Evolutionary conservation across 208 protist species (phyloP).

Genomic region (Leishmania major): DNA sequence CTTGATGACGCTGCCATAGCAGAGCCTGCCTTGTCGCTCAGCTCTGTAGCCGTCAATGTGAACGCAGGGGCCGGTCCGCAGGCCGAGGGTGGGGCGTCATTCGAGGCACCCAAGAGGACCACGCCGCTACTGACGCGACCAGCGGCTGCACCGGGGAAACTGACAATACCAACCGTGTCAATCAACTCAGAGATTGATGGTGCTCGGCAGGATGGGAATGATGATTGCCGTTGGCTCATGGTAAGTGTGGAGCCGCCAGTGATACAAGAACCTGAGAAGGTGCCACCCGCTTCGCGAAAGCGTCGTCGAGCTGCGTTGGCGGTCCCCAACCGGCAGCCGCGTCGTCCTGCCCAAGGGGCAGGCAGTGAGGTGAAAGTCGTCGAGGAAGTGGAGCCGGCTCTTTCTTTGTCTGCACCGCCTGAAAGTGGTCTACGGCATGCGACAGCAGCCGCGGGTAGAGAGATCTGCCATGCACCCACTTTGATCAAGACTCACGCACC

Average conservation of each 20-base stretch:
- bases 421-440: too few species aligned
- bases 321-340: not conserved
- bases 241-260: not conserved
- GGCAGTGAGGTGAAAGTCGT: not conserved
- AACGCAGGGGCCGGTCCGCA: not conserved
- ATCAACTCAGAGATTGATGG: not conserved
- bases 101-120: not conserved
- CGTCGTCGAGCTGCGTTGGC: slow-evolving; percentile 8
- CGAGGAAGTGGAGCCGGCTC: not conserved
- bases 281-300: slow-evolving; percentile 12
- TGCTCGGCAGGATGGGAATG: not conserved
- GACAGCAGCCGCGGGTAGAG: not conserved
- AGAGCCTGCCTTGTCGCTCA: not conserved
- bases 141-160: not conserved
- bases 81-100: not conserved
- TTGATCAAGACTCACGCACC: not conserved
- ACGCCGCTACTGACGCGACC: not conserved
- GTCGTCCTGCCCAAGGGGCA: not conserved
- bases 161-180: not conserved
- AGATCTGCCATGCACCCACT: not conserved
- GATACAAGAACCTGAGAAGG: not conserved
- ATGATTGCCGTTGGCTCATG: too few species aligned
- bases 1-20: not conserved
- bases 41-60: not conserved
- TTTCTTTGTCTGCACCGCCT: not conserved